Evolutionary conservation across 805 yeast species (phyloP), one percentile per base, ranked within the genome.

Genomic region (Myxozyma geophila): DNA sequence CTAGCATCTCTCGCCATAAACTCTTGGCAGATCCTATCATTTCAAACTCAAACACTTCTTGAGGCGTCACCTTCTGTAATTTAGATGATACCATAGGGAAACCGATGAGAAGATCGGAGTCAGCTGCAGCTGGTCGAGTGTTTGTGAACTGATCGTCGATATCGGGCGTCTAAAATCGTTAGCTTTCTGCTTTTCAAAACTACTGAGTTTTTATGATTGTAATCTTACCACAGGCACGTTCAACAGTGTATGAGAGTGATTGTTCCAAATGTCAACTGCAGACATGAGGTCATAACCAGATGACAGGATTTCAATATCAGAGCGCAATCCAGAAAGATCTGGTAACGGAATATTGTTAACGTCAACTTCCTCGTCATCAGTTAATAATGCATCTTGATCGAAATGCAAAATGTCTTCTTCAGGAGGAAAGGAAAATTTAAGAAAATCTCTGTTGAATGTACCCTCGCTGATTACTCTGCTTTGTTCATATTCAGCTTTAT

Each of bases 211-310:
- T 19, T 17, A 44, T n/a, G 21, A 48, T 3, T 4, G 19, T 8
- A 54, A 28, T 28, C 67, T 37, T 58, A 64, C 67, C 49, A 53
- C 7, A 36, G 59, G 62, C 19, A 64, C 67, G 35, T 64, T 60
- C 21, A 58, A 47, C 12, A 40, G 21, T 7, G 63, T 64, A 49
- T 64, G 68, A 13, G 51, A 19, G 35, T 36, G 36, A 12, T 33
- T 8, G 10, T 35, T 8, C 67, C 67, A 64, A 21, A 58, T 36
- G 43, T 64, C 67, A 7, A 46, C 50, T 17, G 56, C 49, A 8
- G 68, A 62, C 49, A 43, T 33, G 23, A 52, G 13, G n/a, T 64
- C 66, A 15, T n/a, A 54, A 4, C 40, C 60, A 2, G 51, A n/a
- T 7, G 41, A 57, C 13, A 61, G 35, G 21, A 41, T 2, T 7